Conservation (phyloP, 2,329 filamentous ascomycete genomes). For the Diplodia corticola region DNA sequence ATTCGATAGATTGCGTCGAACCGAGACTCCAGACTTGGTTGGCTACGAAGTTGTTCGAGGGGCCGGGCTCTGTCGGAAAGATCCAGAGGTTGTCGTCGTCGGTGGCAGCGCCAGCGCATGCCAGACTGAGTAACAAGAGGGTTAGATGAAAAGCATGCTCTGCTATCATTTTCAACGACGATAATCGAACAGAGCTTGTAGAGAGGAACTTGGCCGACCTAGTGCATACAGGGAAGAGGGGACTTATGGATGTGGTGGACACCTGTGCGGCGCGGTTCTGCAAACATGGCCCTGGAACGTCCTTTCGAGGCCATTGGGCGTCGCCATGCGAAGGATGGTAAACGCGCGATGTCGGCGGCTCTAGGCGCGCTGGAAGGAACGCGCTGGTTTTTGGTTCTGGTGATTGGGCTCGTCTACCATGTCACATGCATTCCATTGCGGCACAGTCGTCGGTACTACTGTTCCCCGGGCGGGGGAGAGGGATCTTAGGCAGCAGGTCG, state of each 20-base stretch:
- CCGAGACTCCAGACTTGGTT: not conserved
- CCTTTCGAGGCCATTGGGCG: not conserved
- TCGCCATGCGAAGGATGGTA: not conserved
- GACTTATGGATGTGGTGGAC: not conserved
- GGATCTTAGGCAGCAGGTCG: not conserved
- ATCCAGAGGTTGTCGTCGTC: constrained; percentile 4
- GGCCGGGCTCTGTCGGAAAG: not conserved
- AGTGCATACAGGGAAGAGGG: not conserved
- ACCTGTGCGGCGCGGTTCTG: not conserved
- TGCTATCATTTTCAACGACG: not conserved
- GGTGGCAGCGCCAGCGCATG: not conserved
- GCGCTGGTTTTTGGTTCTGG: not conserved
- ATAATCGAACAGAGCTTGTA: not conserved
- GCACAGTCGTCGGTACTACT: not conserved
- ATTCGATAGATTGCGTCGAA: not conserved
- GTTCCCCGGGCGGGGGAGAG: too few relatives aligned
- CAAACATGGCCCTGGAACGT: not conserved
- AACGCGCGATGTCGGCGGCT: not conserved
- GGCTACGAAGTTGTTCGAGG: constrained; percentile 10
- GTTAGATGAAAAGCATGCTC: not conserved
- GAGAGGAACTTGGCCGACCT: not conserved
- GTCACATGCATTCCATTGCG: not conserved
- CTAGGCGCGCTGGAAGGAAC: not conserved
- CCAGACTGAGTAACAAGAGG: not conserved
- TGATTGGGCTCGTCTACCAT: not conserved